phyloP scores from a whole-genome alignment of 805 yeast genomes.

The Ascoidea rubescens region DNA sequence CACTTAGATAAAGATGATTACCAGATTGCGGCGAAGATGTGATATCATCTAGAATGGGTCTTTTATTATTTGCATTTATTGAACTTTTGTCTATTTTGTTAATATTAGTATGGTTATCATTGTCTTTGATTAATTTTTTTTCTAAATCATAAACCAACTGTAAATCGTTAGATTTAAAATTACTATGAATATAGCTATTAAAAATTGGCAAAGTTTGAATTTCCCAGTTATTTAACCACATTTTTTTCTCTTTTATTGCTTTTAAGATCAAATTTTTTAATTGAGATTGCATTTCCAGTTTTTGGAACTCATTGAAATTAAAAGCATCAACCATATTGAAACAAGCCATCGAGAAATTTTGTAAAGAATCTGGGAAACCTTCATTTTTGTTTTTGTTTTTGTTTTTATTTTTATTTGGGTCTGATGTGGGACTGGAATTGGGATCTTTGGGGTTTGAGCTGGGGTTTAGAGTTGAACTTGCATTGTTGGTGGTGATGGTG shows the following conservation, averaged over 20 bases:
- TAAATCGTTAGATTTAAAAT: background rate
- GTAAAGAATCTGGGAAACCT: conserved; percentile 42
- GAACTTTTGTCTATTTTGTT: background rate
- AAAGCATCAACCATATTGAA: conserved; percentile 27
- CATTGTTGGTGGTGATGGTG: background rate
- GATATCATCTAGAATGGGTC: conserved; percentile 3
- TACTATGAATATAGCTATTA: conserved; percentile 10
- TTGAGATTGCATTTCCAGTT: conserved; percentile 31
- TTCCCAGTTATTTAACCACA: conserved; percentile 42
- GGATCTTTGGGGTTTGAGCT: background rate
- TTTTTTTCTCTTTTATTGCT: conserved; percentile 29
- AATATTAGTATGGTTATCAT: background rate
- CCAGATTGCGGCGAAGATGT: background rate
- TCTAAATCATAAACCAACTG: conserved; percentile 1
- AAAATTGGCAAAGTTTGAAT: conserved; percentile 33
- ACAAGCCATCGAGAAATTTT: conserved; percentile 32
- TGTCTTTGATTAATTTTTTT: background rate
- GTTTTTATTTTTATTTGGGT: background rate
- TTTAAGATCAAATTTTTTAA: conserved; percentile 32
- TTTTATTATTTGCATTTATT: background rate
- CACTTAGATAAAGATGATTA: conserved; percentile 9
- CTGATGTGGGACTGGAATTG: background rate
- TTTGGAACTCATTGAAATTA: conserved; percentile 18
- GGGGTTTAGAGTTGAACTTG: background rate
- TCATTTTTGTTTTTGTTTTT: background rate